Percentiles rank a stretch among this genome's conserved stretches.
Conservation (phyloP, 2,329 filamentous ascomycete species). For the Daldinia sp. region DNA sequence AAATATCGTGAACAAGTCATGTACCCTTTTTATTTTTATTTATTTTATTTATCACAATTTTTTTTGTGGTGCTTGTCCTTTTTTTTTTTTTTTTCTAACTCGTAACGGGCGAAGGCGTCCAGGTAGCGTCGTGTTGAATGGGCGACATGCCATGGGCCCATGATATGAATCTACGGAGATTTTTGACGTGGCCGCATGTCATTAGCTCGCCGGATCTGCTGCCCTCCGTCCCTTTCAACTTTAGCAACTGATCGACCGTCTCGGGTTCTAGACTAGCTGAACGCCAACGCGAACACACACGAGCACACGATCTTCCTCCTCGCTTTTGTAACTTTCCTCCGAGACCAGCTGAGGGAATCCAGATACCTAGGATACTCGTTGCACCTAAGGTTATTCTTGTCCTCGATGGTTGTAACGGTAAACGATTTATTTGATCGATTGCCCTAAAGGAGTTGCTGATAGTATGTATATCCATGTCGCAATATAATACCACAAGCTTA, state of each 20-base stretch:
- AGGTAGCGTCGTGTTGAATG: constrained; percentile 29
- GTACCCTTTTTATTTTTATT: neutral
- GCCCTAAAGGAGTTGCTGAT: neutral
- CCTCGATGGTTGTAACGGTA: constrained; percentile 5
- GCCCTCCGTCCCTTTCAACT: constrained; percentile 41
- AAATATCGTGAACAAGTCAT: constrained; percentile 19
- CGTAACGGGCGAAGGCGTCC: neutral
- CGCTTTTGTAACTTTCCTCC: neutral
- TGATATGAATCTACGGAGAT: constrained; percentile 49
- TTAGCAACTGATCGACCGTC: constrained; percentile 42
- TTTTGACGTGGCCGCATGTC: constrained; percentile 53
- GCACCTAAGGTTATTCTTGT: neutral
- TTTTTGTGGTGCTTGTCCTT: constrained; percentile 10
- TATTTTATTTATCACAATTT: neutral
- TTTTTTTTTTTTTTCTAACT: constrained; percentile 13
- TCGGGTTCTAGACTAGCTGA: constrained; percentile 40
- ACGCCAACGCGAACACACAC: constrained; percentile 8
- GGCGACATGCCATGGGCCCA: constrained; percentile 43
- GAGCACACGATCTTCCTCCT: constrained; percentile 13
- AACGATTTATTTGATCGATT: neutral
- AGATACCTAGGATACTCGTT: constrained; percentile 7
- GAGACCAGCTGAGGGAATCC: constrained; percentile 11
- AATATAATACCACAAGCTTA: constrained; percentile 2
- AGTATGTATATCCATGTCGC: neutral
- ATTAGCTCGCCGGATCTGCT: constrained; percentile 48